Base-by-base conservation (phyloP, 441 rosid genomes). In the Heliophila coronopifolia region DNA sequence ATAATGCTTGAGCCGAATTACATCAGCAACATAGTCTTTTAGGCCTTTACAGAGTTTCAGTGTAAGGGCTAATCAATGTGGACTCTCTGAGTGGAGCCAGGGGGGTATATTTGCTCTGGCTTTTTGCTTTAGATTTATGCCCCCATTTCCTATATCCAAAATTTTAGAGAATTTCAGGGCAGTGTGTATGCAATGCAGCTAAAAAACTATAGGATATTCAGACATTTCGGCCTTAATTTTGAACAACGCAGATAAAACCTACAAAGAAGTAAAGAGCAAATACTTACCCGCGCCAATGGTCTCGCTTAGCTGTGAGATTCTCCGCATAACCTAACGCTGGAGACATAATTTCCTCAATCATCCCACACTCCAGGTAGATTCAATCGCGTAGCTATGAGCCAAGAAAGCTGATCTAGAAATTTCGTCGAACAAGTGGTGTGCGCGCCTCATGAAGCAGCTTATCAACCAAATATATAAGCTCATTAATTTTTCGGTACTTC, bases 381-480 rank as follows among this genome's bases (percentile, higher is more conserved):
- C 52, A 31, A 1, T 20, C 22, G 5, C n/a, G 6, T 34, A 18
- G 4, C 22, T 22, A 12, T 16, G 2, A 18, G 48, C 13, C 2
- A 9, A 38, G n/a, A 11, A 19, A 9, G 0, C 5, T 40, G 40
- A 40, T 40, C 31, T 14, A 4, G 40, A 2, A 30, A 20, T 40
- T 54, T 30, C 40, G 50, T 54, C 59, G 59, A 54, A 9, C 59
- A 54, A 3, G 11, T 41, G 50, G 50, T 22, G 39, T 18, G 49
- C 50, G 14, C 30, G 5, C 2, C 28, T 52, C 19, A 1, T 12
- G 47, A 11, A 4, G 7, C 14, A 11, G 22, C 15, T 8, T 9
- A 9, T 5, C 13, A 22, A 11, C 9, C 16, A 12, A 9, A 3
- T 1, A 25, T 6, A 28, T 2, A 28, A 9, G 39, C 10, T 25